phyloP scores from a whole-genome alignment of 768 basidiomycete species.

The Calvatia gigantea region DNA sequence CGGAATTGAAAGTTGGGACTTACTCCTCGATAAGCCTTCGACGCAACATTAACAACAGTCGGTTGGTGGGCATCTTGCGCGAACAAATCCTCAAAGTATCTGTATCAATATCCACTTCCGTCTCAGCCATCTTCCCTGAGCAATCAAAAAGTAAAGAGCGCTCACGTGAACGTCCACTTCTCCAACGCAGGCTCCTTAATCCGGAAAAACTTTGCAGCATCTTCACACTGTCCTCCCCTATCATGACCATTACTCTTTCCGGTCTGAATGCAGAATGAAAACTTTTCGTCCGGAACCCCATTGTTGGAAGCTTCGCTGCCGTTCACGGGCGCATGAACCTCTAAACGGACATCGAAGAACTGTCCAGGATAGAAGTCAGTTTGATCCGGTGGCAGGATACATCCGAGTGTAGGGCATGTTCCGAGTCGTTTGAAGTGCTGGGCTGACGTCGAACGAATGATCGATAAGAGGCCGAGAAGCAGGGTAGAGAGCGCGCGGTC shows the following conservation, averaged over 20 bases:
- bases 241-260: constrained; percentile 15
- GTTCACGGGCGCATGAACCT: constrained; percentile 41
- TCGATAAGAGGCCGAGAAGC: not conserved
- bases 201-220: constrained; percentile 33
- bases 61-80: constrained; percentile 31
- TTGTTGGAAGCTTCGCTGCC: constrained; percentile 32
- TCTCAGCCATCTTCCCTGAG: not conserved
- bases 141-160: not conserved
- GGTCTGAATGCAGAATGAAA: constrained; percentile 35
- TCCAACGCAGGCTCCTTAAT: constrained; percentile 29
- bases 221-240: constrained; percentile 23
- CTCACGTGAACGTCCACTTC: constrained; percentile 40
- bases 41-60: constrained; percentile 36
- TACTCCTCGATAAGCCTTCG: constrained; percentile 40
- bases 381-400: constrained; percentile 43
- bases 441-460: constrained; percentile 14
- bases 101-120: constrained; percentile 10
- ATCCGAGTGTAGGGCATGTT: constrained; percentile 39
- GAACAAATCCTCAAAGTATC: constrained; percentile 42
- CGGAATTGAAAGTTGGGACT: constrained; percentile 10
- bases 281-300: constrained; percentile 35
- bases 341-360: constrained; percentile 39
- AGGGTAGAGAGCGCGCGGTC: not conserved
- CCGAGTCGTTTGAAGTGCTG: constrained; percentile 41
- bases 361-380: constrained; percentile 40